Evolutionary conservation across 768 basidiomycete species (phyloP), one percentile per base, ranked within the genome.

Genomic region (Dendrothele bispora): DNA sequence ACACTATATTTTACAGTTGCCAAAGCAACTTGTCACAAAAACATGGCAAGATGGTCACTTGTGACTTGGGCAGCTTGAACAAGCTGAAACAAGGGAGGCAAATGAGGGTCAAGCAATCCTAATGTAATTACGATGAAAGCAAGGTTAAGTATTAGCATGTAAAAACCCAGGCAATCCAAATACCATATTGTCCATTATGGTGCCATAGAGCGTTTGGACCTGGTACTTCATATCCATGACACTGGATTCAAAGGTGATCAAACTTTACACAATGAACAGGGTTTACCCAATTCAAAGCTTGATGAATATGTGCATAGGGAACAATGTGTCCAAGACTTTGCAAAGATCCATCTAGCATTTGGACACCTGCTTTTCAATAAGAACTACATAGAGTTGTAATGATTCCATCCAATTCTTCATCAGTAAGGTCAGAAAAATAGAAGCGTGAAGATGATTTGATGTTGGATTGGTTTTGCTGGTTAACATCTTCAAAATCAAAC

Each of bases 151-250:
- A n/a, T n/a, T n/a, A n/a, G n/a, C n/a, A n/a, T n/a, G n/a, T n/a
- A n/a, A n/a, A n/a, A n/a, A n/a, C n/a, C n/a, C n/a, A n/a, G n/a
- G n/a, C n/a, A n/a, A n/a, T n/a, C n/a, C n/a, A n/a, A n/a, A n/a
- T 41, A 69, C 68, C 61, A 54, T 69, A 68, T 39, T 69, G 67
- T 0, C 69, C 65, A 55, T 71, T 65, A 55, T 69, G 63, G 45
- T 70, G 66, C 65, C 65, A 68, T 51, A 43, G 24, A 1, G 50
- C 41, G 39, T 52, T 55, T 17, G 53, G 53, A 5, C 50, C 50
- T 3, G 50, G 46, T 5, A 53, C 52, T 25, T 2, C 15, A 29
- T 53, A 53, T 3, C 20, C 22, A 2, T 39, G 43, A 4, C 50
- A 39, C 4, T 34, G 49, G 35, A 55, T 51, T 2, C 39, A 26